A percentile compares a stretch with the other conserved stretches of the same genome.
phyloP scores from a whole-genome alignment of 1,284 basidiomycete species.

The Microbotryum saponariae region DNA sequence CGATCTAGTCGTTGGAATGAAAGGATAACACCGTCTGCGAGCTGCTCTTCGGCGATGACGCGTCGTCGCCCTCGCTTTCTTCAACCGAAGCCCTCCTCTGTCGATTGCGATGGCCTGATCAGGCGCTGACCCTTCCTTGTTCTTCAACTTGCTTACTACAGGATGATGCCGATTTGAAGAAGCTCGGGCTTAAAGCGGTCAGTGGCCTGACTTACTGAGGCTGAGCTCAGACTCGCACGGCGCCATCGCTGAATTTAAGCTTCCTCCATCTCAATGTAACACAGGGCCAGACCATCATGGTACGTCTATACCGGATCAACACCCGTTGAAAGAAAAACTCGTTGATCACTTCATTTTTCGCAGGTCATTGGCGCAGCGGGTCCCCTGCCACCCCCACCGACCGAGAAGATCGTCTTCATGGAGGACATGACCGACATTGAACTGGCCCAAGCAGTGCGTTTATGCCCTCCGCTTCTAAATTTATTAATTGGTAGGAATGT shows the following conservation, averaged over 20 bases:
- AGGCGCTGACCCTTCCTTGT: neutral
- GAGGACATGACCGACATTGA: constrained; percentile 79
- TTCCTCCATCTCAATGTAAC: neutral
- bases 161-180: constrained; percentile 79
- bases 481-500: neutral
- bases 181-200: constrained; percentile 71
- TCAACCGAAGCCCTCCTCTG: too few species aligned
- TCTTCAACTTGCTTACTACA: constrained; percentile 38
- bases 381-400: constrained; percentile 78
- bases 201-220: constrained; percentile 32
- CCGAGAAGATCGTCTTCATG: constrained; percentile 65
- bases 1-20: neutral
- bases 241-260: neutral
- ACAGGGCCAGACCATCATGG: constrained; percentile 37
- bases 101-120: neutral
- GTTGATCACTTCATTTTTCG: neutral
- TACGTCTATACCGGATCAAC: neutral
- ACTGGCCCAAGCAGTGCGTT: constrained; percentile 65
- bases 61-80: too few species aligned
- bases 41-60: too few species aligned
- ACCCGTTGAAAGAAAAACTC: neutral
- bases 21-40: too few species aligned
- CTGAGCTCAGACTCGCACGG: neutral
- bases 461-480: constrained; percentile 3
- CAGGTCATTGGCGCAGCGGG: constrained; percentile 84